These are phyloP conservation scores for Chaetomiaceae sp. DNA, from an alignment of 2,329 filamentous ascomycete species.

Conservation along the genomic window DNA sequence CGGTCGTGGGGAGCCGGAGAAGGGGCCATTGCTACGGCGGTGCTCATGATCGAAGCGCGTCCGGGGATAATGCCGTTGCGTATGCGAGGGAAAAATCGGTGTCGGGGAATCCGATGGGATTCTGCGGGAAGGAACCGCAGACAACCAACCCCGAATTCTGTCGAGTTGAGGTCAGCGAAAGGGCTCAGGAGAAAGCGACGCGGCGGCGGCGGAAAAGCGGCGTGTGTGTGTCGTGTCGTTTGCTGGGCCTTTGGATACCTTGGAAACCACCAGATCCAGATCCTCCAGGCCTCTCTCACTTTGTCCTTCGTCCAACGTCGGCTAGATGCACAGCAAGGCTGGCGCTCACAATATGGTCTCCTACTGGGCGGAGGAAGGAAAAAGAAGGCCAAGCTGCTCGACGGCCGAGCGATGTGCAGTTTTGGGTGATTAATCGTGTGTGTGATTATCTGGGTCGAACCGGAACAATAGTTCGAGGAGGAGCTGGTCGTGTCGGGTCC, in stretches of 20 bases:
- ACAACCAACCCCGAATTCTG: slow-evolving; percentile 13
- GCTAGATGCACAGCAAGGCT: not conserved
- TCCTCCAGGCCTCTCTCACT: not conserved
- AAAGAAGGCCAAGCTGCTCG: not conserved
- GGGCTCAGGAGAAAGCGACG: slow-evolving; percentile 17
- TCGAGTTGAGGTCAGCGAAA: too few species aligned
- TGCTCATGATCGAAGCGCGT: slow-evolving; percentile 50
- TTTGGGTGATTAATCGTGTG: slow-evolving; percentile 10
- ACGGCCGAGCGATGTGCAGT: slow-evolving; percentile 8
- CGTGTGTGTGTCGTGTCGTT: slow-evolving; percentile 9
- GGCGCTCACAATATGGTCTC: not conserved
- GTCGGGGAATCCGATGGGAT: slow-evolving; percentile 4
- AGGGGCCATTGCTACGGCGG: slow-evolving; percentile 62
- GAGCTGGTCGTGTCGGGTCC: slow-evolving; percentile 4
- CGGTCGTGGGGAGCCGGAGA: slow-evolving; percentile 62
- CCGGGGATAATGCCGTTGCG: not conserved
- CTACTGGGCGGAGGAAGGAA: not conserved
- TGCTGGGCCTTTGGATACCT: too few species aligned
- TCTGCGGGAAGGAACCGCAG: slow-evolving; percentile 2
- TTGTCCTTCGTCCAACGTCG: not conserved
- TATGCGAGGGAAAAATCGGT: not conserved
- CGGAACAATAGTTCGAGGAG: slow-evolving; percentile 5
- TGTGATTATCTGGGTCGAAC: slow-evolving; percentile 9
- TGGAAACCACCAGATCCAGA: not conserved
- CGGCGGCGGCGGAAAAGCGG: slow-evolving; percentile 15